Evolutionary conservation across 73 alveolate genomes (phyloP).

Genomic region (Symbiodinium pilosum): DNA sequence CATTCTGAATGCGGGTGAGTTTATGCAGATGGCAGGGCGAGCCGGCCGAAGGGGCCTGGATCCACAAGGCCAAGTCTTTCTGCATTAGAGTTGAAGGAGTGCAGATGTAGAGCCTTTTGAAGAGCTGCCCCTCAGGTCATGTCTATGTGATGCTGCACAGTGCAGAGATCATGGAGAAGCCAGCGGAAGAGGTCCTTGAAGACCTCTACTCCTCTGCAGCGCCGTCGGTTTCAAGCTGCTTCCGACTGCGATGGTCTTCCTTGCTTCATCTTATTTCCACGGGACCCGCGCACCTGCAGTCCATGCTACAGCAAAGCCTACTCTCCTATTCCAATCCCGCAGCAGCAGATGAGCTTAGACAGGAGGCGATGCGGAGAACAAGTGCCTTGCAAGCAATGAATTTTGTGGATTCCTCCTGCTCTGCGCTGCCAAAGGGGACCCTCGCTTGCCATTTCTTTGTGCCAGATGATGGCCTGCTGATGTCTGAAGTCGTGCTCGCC

Average conservation of each 20-base stretch:
- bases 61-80: constrained; percentile 97
- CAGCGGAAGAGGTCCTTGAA: background rate
- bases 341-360: background rate
- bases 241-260: background rate
- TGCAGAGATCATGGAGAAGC: background rate
- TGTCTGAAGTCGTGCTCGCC: background rate
- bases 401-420: background rate
- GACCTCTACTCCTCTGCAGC: background rate
- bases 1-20: background rate
- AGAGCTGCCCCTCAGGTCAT: background rate
- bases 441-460: background rate
- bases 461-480: background rate
- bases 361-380: background rate
- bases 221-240: background rate
- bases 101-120: background rate
- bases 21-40: constrained; percentile 98
- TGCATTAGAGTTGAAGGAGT: background rate
- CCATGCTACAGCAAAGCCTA: background rate
- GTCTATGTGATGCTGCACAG: constrained; percentile 11
- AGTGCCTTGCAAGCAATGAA: background rate
- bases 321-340: background rate
- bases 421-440: background rate
- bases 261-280: constrained; percentile 8
- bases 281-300: background rate
- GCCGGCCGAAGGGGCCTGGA: constrained; percentile 99